Evolutionary conservation across 306 rosid genomes (phyloP), one percentile per base, ranked within the genome.

Genomic region (Begonia fuchsioides): DNA sequence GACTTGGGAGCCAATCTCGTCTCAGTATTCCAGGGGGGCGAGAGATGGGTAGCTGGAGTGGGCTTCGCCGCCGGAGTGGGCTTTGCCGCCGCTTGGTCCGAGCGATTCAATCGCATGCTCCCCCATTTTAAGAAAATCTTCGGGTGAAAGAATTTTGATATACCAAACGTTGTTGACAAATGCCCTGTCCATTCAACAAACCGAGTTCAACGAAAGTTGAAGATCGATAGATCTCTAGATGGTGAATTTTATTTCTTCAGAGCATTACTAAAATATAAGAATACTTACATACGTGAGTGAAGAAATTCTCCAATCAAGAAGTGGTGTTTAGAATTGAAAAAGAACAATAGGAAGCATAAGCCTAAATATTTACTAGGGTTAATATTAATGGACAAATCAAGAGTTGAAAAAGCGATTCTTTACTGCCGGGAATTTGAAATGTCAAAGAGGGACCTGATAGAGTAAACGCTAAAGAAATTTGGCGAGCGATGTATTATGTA

Each of bases 141-240:
- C 80, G 9, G 84, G 95, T 26, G 95, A 81, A 43, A 85, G 93
- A 70, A 81, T 81, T 68, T 81, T 85, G 69, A 85, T 81, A 52
- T 73, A 80, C 95, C 95, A 78, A 49, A 81, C 93, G 39, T 81
- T 81, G 58, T 81, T 85, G 52, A 85, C 84, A 50, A 76, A 85
- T 56, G 93, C 78, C 73, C 95, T 81, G 65, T 69, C 72, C 45
- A 41, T 41, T n/a, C 12, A 41, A 26, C 35, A 26, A 26, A 26
- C 35, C 35, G 35, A 26, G 35, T 26, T 26, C 35, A 26, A 4
- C 35, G 7, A 26, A 26, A 2, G 35, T 26, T 26, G 56, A 15
- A 1, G n/a, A 5, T 17, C 14, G 38, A 11, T 51, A 20, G 41
- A 53, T 53, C 11, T 10, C 26, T 32, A 17, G 16, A 16, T 14